A percentile compares a stretch with the other conserved stretches of the same genome.
Evolutionary conservation across 2,329 filamentous ascomycete genomes (phyloP).

Genomic region (Calonectria fujianensis): DNA sequence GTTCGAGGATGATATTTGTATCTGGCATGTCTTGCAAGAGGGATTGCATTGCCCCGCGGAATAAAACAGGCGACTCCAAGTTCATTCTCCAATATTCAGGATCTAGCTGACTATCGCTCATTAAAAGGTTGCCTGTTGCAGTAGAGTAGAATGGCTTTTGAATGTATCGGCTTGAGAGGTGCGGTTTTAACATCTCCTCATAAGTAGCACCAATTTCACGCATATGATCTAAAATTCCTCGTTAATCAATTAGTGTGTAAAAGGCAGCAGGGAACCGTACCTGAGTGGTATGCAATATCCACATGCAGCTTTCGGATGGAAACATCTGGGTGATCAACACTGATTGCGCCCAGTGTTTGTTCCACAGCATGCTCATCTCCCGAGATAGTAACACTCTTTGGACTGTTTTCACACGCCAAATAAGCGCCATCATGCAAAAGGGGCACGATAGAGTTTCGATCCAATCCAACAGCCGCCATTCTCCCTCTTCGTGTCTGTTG

Average conservation of each 20-base stretch:
- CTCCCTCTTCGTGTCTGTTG: too few relatives aligned
- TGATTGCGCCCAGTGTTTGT: conserved; percentile 23
- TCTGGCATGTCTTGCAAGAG: not conserved
- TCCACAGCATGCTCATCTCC: conserved; percentile 17
- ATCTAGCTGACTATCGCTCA: not conserved
- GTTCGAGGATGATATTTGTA: not conserved
- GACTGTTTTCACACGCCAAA: conserved; percentile 41
- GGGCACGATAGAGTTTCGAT: too few relatives aligned
- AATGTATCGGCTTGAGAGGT: not conserved
- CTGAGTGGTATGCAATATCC: conserved; percentile 38
- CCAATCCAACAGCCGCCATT: too few relatives aligned
- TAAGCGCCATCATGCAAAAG: too few relatives aligned
- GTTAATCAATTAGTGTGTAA: too few relatives aligned
- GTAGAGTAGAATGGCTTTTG: not conserved
- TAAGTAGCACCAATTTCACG: not conserved
- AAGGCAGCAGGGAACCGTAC: too few relatives aligned
- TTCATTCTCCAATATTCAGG: not conserved
- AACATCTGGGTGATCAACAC: conserved; percentile 12
- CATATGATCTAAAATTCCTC: not conserved
- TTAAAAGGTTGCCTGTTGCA: not conserved
- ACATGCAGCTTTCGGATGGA: conserved; percentile 31
- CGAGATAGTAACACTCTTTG: conserved; percentile 29
- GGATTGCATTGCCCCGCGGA: not conserved
- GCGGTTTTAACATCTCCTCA: conserved; percentile 48
- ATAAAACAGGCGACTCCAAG: not conserved